phyloP scores from a whole-genome alignment of 1,139 yeast species.

The Arxiozyma slooffiae region DNA sequence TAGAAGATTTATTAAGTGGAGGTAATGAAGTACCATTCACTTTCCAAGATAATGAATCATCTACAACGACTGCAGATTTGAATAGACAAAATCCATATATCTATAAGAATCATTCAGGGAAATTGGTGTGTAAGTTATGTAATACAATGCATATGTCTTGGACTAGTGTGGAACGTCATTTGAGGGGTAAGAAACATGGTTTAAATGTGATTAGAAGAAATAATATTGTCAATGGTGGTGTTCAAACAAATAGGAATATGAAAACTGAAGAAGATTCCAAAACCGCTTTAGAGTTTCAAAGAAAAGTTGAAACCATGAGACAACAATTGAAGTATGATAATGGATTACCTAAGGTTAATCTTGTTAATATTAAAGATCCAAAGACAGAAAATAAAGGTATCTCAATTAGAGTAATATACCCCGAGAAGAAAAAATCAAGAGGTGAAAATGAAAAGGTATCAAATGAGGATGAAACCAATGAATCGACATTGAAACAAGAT shows the following conservation, averaged over 20 bases:
- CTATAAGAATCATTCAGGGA: conserved; percentile 51
- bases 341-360: conserved; percentile 21
- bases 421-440: conserved; percentile 5
- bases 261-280: background rate
- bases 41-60: conserved; percentile 34
- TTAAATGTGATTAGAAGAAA: conserved; percentile 40
- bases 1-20: conserved; percentile 42
- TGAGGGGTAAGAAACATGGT: conserved; percentile 56
- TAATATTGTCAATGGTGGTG: background rate
- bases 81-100: conserved; percentile 49
- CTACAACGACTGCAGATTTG: conserved; percentile 4
- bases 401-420: conserved; percentile 39
- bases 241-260: background rate
- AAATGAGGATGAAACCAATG: conserved; percentile 9
- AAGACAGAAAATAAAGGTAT: conserved; percentile 42
- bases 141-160: conserved; percentile 53
- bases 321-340: conserved; percentile 20
- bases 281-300: conserved; percentile 9
- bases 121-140: conserved; percentile 56
- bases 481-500: background rate
- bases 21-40: conserved; percentile 36
- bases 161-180: conserved; percentile 50
- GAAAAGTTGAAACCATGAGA: conserved; percentile 18
- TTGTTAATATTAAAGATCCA: conserved; percentile 31
- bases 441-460: conserved; percentile 12